Evolutionary conservation across 768 basidiomycete genomes (phyloP), one percentile per base, ranked within the genome.

Genomic region (Tulasnella sp.): DNA sequence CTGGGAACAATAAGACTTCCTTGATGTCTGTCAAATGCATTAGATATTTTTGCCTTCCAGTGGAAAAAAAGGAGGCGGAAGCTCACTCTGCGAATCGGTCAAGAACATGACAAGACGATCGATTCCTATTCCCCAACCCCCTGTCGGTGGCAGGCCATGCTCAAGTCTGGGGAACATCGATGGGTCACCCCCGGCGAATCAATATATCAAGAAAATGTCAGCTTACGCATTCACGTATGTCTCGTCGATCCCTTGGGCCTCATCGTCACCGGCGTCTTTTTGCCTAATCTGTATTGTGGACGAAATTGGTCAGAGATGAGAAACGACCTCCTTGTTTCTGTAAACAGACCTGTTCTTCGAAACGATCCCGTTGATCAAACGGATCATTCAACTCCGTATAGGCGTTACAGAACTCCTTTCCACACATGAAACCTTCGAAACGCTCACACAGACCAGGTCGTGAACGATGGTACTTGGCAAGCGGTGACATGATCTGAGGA

Each of bases 361-460:
- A 99, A 57, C 95, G 79, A 61, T 88, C 69, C 31, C 91, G 75
- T 68, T 99, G 95, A 66, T 91, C 88, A 63, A 92, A 93, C 0
- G 90, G 95, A 68, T 99, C 95, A 69, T 99, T 99, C 73, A 99
- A 77, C 72, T 99, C 95, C 35, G 95, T 99, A 65, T 99, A 99
- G 20, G 95, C 93, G 61, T 99, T 98, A 73, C 89, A 92, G 67
- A 98, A 81, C 68, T 96, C 93, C 74, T 95, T 92, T 53, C 89
- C 89, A 47, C 90, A 93, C 75, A 99, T 77, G 77, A 99, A 99
- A 7, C 79, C 89, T 66, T 99, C 95, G 70, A 99, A 99, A 15
- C 95, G 90, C 66, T 99, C 95, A 67, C 95, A 98, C 22, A 99
- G 75, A 33, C 95, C 95, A 0, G 91, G 88, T 35, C 88, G 79